These are phyloP conservation scores for Mortierella sp. DNA, from an alignment of 371 early-diverging fungal species.

Conservation along the genomic window DNA sequence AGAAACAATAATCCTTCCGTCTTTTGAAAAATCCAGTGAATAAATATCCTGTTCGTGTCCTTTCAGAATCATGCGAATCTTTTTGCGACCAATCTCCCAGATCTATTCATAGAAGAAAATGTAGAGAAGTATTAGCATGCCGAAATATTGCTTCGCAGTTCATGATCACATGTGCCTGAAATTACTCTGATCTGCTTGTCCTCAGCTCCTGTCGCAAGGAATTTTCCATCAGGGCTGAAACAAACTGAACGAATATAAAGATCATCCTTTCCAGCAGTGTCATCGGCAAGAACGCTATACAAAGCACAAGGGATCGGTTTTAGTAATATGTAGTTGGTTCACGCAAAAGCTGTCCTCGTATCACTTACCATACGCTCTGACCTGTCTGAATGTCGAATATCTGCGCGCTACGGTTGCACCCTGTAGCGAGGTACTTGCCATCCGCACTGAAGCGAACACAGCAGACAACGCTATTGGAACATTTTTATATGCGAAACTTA, in stretches of 20 bases:
- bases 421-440: constrained; percentile 94
- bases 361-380: constrained; percentile 73
- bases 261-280: constrained; percentile 82
- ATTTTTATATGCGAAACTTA: background rate
- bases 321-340: background rate
- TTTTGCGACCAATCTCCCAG: constrained; percentile 82
- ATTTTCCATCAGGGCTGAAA: constrained; percentile 95
- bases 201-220: constrained; percentile 97
- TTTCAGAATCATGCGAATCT: constrained; percentile 74
- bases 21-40: constrained; percentile 94
- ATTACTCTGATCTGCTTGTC: constrained; percentile 92
- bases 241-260: constrained; percentile 96
- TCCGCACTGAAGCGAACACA: constrained; percentile 96
- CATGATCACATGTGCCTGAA: background rate
- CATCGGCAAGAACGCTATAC: constrained; percentile 83
- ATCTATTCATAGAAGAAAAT: constrained; percentile 60
- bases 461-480: constrained; percentile 86
- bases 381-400: constrained; percentile 89
- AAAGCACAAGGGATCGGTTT: background rate
- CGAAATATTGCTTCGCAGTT: background rate
- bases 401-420: constrained; percentile 93
- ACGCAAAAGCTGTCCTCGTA: background rate
- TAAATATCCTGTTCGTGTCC: constrained; percentile 99
- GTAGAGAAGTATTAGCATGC: background rate
- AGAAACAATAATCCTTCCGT: constrained; percentile 92